Base-by-base conservation (phyloP, 768 basidiomycete genomes). In the Boletus rubroflammeus region DNA sequence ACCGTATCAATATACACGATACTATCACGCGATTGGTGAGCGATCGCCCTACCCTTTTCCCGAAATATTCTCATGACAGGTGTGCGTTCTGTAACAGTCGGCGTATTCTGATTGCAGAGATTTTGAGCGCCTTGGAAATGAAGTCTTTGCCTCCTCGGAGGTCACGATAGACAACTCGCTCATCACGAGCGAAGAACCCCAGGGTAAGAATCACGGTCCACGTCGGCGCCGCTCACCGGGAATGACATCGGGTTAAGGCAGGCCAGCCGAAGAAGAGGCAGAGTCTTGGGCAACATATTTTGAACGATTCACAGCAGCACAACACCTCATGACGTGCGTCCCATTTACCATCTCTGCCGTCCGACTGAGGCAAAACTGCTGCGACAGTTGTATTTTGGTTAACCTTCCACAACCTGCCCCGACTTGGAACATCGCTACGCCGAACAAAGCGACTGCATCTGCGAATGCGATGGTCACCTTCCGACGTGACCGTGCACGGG, bases 1-100 rank as follows among this genome's bases (percentile, higher is more conserved):
- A 67, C 46, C 59, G 64, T 14, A 14, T 49, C 57, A 68, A 66
- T 21, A 67, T 67, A 44, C 62, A 68, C 23, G 66, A 67, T 35
- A 67, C 61, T 25, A 64, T 67, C 45, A 60, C 59, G 11, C 61
- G 66, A 39, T 19, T 67, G 54, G 66, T 67, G 45, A 49, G 66
- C 47, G 29, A n/a, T 26, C 23, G 34, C 23, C 21, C 23, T 31
- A 23, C 29, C 28, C 14, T 39, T 38, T 3, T 26, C 17, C 34
- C 15, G 5, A 28, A 38, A 29, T 15, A 6, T 26, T 26, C 13
- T 40, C 17, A 14, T 36, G 48, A 46, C 29, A 6, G 11, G 3
- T n/a, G 19, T 35, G 10, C 19, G 9, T 35, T 32, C 26, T 25
- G 47, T 9, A 6, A 51, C 15, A 67, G 66, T 51, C 61, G 19